A percentile compares a stretch with the other conserved stretches of the same genome.
These are phyloP conservation scores for Penicillium sp. DNA, from an alignment of 2,329 filamentous ascomycete genomes.

Conservation along the genomic window DNA sequence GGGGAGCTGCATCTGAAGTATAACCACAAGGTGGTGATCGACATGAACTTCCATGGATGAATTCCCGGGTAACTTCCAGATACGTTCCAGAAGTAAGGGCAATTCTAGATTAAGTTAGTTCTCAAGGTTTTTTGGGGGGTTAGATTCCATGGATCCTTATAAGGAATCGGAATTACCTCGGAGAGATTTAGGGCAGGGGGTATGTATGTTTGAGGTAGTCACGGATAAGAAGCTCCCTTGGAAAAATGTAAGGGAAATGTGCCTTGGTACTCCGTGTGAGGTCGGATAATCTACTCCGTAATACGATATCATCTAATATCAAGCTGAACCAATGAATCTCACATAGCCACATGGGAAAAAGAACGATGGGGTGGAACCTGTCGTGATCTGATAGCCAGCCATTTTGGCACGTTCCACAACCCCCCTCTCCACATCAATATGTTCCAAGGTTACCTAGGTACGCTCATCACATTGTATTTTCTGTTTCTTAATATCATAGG, in stretches of 20 bases:
- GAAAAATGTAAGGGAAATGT: neutral
- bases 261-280: too few species aligned
- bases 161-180: neutral
- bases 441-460: neutral
- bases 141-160: slow-evolving; percentile 5
- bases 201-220: too few species aligned
- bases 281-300: neutral
- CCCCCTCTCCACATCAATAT: neutral
- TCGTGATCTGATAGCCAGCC: slow-evolving; percentile 18
- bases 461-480: slow-evolving; percentile 11
- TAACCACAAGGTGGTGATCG: slow-evolving; percentile 13
- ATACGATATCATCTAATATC: neutral
- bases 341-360: slow-evolving; percentile 17
- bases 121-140: neutral
- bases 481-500: slow-evolving; percentile 7
- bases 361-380: slow-evolving; percentile 9
- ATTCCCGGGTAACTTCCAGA: slow-evolving; percentile 2
- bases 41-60: slow-evolving; percentile 1
- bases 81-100: slow-evolving; percentile 10
- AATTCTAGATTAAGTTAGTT: slow-evolving; percentile 1
- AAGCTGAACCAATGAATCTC: neutral
- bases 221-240: neutral
- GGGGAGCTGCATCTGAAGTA: slow-evolving; percentile 6
- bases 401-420: slow-evolving; percentile 18
- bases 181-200: neutral